Conservation (phyloP, 2,329 filamentous ascomycete genomes). For the Fusarium chlamydosporum region DNA sequence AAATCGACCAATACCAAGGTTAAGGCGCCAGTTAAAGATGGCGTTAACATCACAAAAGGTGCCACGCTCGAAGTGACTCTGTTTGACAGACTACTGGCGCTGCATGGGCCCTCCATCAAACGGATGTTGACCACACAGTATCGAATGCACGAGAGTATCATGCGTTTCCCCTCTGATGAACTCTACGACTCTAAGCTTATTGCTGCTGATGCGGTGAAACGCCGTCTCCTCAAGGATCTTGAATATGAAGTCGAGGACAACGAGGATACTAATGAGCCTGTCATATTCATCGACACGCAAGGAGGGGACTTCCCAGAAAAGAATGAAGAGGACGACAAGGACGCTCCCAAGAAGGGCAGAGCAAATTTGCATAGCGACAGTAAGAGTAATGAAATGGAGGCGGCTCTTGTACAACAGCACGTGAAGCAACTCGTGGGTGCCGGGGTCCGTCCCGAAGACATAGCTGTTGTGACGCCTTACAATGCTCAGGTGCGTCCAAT, state of each 20-base stretch:
- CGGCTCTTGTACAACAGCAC: constrained; percentile 82
- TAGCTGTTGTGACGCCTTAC: constrained; percentile 95
- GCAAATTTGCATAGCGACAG: constrained; percentile 69
- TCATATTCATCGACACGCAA: constrained; percentile 97
- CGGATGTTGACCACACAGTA: constrained; percentile 97
- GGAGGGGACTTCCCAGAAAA: constrained; percentile 92
- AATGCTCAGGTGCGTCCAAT: constrained; percentile 80
- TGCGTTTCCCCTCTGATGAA: constrained; percentile 91
- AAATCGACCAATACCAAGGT: constrained; percentile 77
- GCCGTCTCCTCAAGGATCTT: constrained; percentile 80
- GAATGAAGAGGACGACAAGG: constrained; percentile 78
- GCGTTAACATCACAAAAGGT: constrained; percentile 61
- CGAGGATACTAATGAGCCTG: constrained; percentile 88
- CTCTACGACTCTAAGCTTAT: constrained; percentile 87
- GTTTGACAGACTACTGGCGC: constrained; percentile 86
- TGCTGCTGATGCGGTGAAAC: constrained; percentile 83
- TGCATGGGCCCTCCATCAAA: constrained; percentile 89
- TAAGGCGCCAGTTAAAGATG: constrained; percentile 57
- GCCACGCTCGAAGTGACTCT: constrained; percentile 87
- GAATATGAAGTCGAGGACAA: constrained; percentile 82
- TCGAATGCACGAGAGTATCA: constrained; percentile 96
- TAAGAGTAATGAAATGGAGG: constrained; percentile 94
- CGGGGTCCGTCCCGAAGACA: constrained; percentile 84
- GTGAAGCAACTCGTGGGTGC: constrained; percentile 81
- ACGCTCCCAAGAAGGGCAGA: constrained; percentile 60